phyloP scores from a whole-genome alignment of 2,329 filamentous ascomycete genomes.

The Trichophyton equinum region DNA sequence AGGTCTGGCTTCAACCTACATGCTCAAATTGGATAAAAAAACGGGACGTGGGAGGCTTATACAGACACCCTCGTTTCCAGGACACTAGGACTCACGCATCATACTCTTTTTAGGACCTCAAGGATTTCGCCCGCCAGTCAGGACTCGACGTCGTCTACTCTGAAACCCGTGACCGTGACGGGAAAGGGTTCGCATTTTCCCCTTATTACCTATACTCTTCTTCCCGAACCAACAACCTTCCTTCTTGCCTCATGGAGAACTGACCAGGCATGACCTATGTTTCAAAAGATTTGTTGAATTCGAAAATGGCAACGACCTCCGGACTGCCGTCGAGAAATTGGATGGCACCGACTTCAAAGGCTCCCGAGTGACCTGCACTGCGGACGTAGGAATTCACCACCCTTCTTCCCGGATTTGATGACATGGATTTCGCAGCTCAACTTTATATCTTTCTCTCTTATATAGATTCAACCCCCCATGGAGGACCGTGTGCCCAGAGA shows the following conservation, averaged over 20 bases:
- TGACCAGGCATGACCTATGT: neutral
- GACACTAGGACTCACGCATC: conserved; percentile 55
- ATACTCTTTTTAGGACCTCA: conserved; percentile 82
- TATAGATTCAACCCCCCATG: conserved; percentile 48
- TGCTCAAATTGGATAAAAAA: neutral
- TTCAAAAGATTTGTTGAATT: conserved; percentile 77
- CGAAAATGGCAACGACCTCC: conserved; percentile 80
- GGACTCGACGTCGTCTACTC: conserved; percentile 97
- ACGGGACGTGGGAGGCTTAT: neutral
- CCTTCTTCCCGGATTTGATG: conserved; percentile 10
- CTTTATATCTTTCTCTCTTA: neutral
- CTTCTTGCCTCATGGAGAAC: conserved; percentile 3
- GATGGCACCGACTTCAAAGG: conserved; percentile 90
- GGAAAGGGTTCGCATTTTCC: conserved; percentile 61
- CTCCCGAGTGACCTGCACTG: conserved; percentile 67
- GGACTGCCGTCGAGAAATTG: conserved; percentile 86
- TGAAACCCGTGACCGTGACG: conserved; percentile 86
- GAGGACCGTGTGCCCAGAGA: conserved; percentile 61
- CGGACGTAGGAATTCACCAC: conserved; percentile 54
- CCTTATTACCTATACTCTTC: neutral
- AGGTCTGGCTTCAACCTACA: neutral
- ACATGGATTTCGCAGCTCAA: conserved; percentile 18
- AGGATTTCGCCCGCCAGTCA: conserved; percentile 97
- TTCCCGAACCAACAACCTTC: neutral
- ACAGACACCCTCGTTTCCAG: neutral